Evolutionary conservation across 352 stramenopile species (phyloP).

Genomic region (Pythium rishiriense): DNA sequence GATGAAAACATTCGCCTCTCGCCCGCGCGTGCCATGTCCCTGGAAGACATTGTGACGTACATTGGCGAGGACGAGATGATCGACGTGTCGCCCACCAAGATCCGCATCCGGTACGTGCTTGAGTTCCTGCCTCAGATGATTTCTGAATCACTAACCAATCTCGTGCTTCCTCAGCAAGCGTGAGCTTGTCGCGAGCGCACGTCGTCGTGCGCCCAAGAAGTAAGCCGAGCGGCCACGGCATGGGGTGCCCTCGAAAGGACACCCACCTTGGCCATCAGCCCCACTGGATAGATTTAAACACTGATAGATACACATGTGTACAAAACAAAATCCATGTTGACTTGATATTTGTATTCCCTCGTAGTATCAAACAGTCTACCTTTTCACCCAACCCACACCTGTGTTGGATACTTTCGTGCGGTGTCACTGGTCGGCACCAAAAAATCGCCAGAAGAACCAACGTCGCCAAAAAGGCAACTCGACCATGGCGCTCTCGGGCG

Average conservation of each 20-base stretch:
- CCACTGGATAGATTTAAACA: slow-evolving; percentile 25
- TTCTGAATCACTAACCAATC: neutral
- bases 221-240: neutral
- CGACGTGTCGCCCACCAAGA: slow-evolving; percentile 94
- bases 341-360: neutral
- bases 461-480: neutral
- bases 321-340: neutral
- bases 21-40: slow-evolving; percentile 91
- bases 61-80: slow-evolving; percentile 98
- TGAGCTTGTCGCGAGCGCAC: slow-evolving; percentile 60
- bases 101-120: slow-evolving; percentile 83
- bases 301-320: slow-evolving; percentile 20
- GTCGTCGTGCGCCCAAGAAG: slow-evolving; percentile 25
- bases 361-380: too few relatives aligned
- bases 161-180: slow-evolving; percentile 44
- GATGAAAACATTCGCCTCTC: slow-evolving; percentile 96
- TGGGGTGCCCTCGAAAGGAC: slow-evolving; percentile 17
- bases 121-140: neutral
- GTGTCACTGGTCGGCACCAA: neutral
- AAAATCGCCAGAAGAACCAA: neutral
- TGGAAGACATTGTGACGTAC: slow-evolving; percentile 98
- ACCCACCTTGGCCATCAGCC: neutral
- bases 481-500: slow-evolving; percentile 44
- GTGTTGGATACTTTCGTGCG: slow-evolving; percentile 11
- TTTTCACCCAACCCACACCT: neutral